Evolutionary conservation across 2,329 filamentous ascomycete species (phyloP).

Genomic region (Stylonectria norvegica): DNA sequence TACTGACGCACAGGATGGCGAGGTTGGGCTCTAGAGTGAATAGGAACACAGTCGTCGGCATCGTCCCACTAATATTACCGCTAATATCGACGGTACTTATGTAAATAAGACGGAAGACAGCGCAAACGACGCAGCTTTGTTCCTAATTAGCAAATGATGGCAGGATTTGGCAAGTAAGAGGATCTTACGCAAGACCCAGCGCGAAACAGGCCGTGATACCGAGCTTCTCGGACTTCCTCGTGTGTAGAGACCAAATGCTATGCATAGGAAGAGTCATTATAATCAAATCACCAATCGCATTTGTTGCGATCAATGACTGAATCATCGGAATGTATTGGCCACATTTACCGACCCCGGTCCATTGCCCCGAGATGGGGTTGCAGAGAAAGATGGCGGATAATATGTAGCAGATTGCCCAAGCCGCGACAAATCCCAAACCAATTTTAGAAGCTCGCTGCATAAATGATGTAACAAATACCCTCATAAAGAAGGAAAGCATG

Average conservation of each 20-base stretch:
- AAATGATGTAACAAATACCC: slow-evolving; percentile 24
- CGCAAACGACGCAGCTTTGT: slow-evolving; percentile 35
- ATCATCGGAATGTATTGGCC: slow-evolving; percentile 36
- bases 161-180: fast-evolving
- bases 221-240: slow-evolving; percentile 34
- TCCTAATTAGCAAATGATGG: slow-evolving; percentile 8
- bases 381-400: slow-evolving; percentile 44
- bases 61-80: slow-evolving; percentile 37
- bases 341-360: slow-evolving; percentile 35
- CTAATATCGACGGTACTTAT: slow-evolving; percentile 36
- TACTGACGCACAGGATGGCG: slow-evolving; percentile 40
- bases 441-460: slow-evolving; percentile 28
- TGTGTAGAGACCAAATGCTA: slow-evolving; percentile 38
- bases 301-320: slow-evolving; percentile 36
- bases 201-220: slow-evolving; percentile 36
- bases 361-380: slow-evolving; percentile 42
- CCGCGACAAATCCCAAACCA: slow-evolving; percentile 35
- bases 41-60: slow-evolving; percentile 38
- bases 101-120: slow-evolving; percentile 37
- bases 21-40: slow-evolving; percentile 40
- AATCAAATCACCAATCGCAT: slow-evolving; percentile 36
- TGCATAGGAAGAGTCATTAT: slow-evolving; percentile 38
- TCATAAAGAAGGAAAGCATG: slow-evolving; percentile 28
- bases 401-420: slow-evolving; percentile 43
- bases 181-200: slow-evolving; percentile 34